Base-by-base conservation (phyloP, 495 filamentous ascomycete genomes). In the Sordaria brevicollis region DNA sequence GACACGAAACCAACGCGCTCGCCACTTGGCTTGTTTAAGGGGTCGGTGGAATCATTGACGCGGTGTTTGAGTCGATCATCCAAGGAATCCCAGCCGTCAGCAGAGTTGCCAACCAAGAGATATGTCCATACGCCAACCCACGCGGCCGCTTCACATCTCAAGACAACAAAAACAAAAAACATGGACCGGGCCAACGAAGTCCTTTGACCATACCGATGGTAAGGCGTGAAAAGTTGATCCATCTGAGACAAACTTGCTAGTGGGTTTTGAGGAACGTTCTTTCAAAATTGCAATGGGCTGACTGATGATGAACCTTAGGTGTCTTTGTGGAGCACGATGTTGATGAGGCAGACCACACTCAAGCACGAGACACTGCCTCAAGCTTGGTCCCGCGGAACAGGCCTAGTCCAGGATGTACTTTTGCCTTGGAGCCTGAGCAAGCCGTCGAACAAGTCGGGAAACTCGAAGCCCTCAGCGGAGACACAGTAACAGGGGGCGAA, bases 61-160 rank as follows among this genome's bases (percentile, higher is more conserved):
- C 68, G 57, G 3, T 69, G 71, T 43, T 73, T 62, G 33, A 36
- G 41, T 29, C 67, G 39, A 54, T 19, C 34, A 38, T 69, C 25
- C 31, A 37, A 34, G 6, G 19, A 19, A 65, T 41, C 39, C 25
- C 36, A 66, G 17, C 34, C 67, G 35, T 25, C n/a, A 2, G 35
- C 65, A 21, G 65, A 21, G 13, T 11, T 34, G n/a, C 2, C 71
- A 5, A 54, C 76, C 35, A 76, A 76, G 73, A 77, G 74, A 69
- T 80, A 79, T 69, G 71, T 73, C 38, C 78, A 82, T 68, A 71
- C 70, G 5, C 84, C 83, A 29, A 79, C 76, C 1, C 80, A 86
- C 65, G 80, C 84, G 4, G 78, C 73, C 7, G 67, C 74, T 7
- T 79, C 82, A n/a, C 80, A 79, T 72, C 70, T 83, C 19, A 78